Conservation (phyloP, 257 asterid species). For the Solanum habrochaites region DNA sequence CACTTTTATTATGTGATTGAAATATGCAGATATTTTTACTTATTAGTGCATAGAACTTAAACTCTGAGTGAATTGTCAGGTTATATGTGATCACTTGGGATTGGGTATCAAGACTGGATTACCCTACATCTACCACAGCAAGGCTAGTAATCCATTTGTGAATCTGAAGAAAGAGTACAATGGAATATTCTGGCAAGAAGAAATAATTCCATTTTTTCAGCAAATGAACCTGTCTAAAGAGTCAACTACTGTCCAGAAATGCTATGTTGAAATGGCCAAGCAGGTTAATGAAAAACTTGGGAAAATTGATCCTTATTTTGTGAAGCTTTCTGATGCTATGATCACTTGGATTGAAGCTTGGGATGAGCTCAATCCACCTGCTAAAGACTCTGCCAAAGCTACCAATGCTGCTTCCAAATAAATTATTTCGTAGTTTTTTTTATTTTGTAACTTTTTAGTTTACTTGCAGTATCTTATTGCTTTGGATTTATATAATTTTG, state of each 20-base stretch:
- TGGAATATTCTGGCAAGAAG: constrained; percentile 96
- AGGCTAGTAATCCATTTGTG: constrained; percentile 90
- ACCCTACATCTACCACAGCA: constrained; percentile 95
- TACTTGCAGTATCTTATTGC: not conserved
- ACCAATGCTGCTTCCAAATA: constrained; percentile 11
- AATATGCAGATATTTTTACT: not conserved
- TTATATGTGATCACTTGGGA: constrained; percentile 82
- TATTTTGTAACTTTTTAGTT: not conserved
- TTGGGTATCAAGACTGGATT: constrained; percentile 81
- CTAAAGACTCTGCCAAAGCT: constrained; percentile 5
- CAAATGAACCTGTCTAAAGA: constrained; percentile 45
- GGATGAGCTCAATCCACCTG: constrained; percentile 64
- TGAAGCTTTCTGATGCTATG: constrained; percentile 77
- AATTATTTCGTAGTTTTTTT: not conserved
- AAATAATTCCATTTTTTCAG: constrained; percentile 86
- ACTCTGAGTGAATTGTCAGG: constrained; percentile 12
- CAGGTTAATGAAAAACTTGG: constrained; percentile 78
- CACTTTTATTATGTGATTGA: not conserved
- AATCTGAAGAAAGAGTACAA: constrained; percentile 77
- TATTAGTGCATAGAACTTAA: not conserved
- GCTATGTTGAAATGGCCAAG: constrained; percentile 56
- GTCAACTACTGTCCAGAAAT: constrained; percentile 72
- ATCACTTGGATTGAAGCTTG: constrained; percentile 89
- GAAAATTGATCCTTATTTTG: constrained; percentile 53
- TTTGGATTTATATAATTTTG: not conserved